These are phyloP conservation scores for Fusarium sp. DNA, from an alignment of 2,329 filamentous ascomycete genomes.

Conservation along the genomic window DNA sequence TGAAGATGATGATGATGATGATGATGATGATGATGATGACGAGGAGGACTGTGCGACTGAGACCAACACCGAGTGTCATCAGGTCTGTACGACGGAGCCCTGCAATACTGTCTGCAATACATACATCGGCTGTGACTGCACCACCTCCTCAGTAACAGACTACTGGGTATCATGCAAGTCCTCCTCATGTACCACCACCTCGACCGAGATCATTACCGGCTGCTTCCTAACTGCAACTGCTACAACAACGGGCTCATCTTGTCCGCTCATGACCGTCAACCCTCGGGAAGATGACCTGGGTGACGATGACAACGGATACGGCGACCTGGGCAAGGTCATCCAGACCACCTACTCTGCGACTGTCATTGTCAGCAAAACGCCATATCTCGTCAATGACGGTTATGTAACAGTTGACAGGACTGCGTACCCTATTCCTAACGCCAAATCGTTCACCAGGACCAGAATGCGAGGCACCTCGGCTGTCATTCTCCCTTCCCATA, in stretches of 20 bases:
- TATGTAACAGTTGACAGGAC: constrained; percentile 16
- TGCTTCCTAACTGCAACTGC: constrained; percentile 19
- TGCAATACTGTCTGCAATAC: constrained; percentile 21
- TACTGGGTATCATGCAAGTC: constrained; percentile 23
- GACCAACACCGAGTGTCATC: constrained; percentile 24
- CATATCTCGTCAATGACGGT: constrained; percentile 3
- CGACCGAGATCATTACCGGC: constrained; percentile 9
- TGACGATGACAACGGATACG: not conserved
- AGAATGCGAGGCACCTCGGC: not conserved
- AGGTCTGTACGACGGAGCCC: constrained; percentile 15
- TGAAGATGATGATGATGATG: not conserved
- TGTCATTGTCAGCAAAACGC: not conserved
- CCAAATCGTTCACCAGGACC: not conserved
- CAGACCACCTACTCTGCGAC: constrained; percentile 11
- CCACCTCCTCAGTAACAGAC: constrained; percentile 16
- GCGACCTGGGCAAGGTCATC: not conserved
- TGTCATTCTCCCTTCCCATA: not conserved
- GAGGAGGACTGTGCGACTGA: constrained; percentile 20
- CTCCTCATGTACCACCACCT: constrained; percentile 8
- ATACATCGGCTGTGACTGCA: constrained; percentile 20
- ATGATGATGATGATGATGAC: not conserved
- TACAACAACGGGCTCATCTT: not conserved
- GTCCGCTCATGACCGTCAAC: not conserved
- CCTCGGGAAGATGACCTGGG: not conserved
- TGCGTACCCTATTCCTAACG: not conserved